Percentiles rank a stretch among this genome's conserved stretches.
Conservation (phyloP, 2,329 filamentous ascomycete genomes). For the Aureobasidium sp. region DNA sequence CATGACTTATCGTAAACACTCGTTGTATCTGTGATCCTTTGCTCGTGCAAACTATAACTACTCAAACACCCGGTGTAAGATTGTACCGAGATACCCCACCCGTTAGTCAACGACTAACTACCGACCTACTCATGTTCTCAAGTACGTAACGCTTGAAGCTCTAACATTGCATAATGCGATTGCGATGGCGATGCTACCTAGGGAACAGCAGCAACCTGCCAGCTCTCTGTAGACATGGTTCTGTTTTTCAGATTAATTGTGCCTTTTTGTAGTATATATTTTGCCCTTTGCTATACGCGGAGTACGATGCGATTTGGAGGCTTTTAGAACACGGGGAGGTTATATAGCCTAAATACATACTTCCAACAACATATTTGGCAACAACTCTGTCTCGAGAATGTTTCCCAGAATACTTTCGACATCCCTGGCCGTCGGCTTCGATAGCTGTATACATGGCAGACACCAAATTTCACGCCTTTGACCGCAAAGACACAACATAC, state of each 20-base stretch:
- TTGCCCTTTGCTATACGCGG: too few species aligned
- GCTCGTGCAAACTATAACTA: not conserved
- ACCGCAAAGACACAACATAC: constrained; percentile 35
- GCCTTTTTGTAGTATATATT: too few species aligned
- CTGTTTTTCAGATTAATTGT: too few species aligned
- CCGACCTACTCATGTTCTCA: too few species aligned
- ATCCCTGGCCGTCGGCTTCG: not conserved
- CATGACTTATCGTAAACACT: too few species aligned
- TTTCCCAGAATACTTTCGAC: not conserved
- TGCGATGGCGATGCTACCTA: too few species aligned
- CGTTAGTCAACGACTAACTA: not conserved
- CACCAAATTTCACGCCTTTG: constrained; percentile 33
- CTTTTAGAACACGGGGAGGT: too few species aligned
- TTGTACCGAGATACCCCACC: not conserved
- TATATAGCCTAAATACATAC: not conserved
- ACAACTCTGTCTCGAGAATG: not conserved
- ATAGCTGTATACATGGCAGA: not conserved
- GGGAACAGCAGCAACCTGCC: too few species aligned
- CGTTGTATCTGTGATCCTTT: not conserved
- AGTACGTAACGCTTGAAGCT: too few species aligned
- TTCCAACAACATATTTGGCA: not conserved
- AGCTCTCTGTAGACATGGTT: too few species aligned
- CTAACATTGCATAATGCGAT: too few species aligned
- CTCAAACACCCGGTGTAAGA: not conserved
- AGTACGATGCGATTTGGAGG: too few species aligned